Conservation (phyloP, 805 yeast species). For the Nakazawaea ishiwadae region DNA sequence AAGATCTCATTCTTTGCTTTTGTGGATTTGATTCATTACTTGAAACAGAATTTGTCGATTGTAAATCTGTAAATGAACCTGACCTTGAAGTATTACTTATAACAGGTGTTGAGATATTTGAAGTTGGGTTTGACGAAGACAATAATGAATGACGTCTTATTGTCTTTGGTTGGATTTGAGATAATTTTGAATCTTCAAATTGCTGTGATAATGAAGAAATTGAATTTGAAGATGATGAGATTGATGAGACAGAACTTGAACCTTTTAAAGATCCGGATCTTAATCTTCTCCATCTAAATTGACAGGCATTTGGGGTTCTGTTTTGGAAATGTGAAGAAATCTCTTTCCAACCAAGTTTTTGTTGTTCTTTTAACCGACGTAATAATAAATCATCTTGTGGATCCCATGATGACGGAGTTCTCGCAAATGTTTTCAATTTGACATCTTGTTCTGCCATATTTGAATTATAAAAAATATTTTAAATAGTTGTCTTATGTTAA, state of each 20-base stretch:
- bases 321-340: slow-evolving; percentile 72
- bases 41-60: slow-evolving; percentile 4
- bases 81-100: slow-evolving; percentile 22
- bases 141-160: slow-evolving; percentile 12
- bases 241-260: slow-evolving; percentile 5
- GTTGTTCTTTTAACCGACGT: slow-evolving; percentile 73
- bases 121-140: slow-evolving; percentile 12
- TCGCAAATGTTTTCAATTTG: slow-evolving; percentile 6
- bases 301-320: slow-evolving; percentile 87
- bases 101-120: slow-evolving; percentile 26
- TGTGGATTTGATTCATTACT: no score
- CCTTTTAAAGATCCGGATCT: slow-evolving; percentile 36
- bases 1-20: slow-evolving; percentile 6
- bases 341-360: slow-evolving; percentile 86
- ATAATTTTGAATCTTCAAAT: slow-evolving; percentile 1
- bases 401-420: slow-evolving; percentile 53
- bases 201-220: slow-evolving; percentile 11
- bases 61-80: slow-evolving; percentile 11
- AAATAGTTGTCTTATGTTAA: no score
- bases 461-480: background rate
- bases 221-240: no score
- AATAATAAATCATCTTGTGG: slow-evolving; percentile 69
- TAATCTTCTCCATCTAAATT: slow-evolving; percentile 81
- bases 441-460: slow-evolving; percentile 4
- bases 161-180: slow-evolving; percentile 9